Evolutionary conservation across 2,329 filamentous ascomycete species (phyloP).

Genomic region (Stemphylium lycopersici): DNA sequence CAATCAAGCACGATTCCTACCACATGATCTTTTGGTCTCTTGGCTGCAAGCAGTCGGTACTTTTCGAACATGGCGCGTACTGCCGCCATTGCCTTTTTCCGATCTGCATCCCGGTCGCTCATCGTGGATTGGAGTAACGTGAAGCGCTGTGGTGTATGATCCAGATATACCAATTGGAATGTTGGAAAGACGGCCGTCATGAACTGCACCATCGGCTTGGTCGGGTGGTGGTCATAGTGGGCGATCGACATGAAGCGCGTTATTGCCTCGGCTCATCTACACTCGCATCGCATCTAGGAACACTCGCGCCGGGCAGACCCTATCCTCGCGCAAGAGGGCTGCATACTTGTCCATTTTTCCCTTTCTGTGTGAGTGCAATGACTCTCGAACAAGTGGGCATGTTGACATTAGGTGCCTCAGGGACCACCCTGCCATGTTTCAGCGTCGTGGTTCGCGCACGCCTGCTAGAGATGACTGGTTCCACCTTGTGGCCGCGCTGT

Average conservation of each 20-base stretch:
- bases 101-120: constrained; percentile 29
- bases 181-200: not conserved
- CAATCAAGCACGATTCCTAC: constrained; percentile 19
- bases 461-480: constrained; percentile 16
- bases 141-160: not conserved
- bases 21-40: constrained; percentile 39
- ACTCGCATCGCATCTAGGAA: not conserved
- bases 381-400: constrained; percentile 2
- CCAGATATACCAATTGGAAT: not conserved
- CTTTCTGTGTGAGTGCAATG: constrained; percentile 11
- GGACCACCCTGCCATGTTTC: constrained; percentile 18
- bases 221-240: not conserved
- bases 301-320: no score
- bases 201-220: not conserved
- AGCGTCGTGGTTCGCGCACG: constrained; percentile 16
- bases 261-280: constrained; percentile 14
- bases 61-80: constrained; percentile 47
- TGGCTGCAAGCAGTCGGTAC: constrained; percentile 42
- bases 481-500: constrained; percentile 15
- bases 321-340: not conserved
- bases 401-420: constrained; percentile 15
- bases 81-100: constrained; percentile 44
- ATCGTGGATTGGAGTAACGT: constrained; percentile 19
- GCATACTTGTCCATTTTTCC: constrained; percentile 6
- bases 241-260: constrained; percentile 7